Conservation (phyloP, 202 grass and related monocot species). For the Digitaria exilis region DNA sequence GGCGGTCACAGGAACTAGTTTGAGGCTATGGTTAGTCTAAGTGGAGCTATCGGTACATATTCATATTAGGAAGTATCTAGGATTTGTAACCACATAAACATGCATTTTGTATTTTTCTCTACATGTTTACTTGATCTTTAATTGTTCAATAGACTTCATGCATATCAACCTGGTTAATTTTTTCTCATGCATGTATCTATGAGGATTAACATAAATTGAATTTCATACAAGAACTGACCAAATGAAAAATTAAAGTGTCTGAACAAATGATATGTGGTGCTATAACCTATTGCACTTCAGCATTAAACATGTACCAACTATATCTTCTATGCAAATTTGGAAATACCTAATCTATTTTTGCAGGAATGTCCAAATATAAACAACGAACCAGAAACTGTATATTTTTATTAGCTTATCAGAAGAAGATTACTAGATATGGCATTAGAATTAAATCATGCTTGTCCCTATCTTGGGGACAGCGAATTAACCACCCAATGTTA, state of each 20-base stretch:
- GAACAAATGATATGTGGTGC: not conserved
- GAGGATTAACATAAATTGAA: not conserved
- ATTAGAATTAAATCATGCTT: not conserved
- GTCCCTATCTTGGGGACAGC: not conserved
- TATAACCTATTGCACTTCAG: too few relatives aligned
- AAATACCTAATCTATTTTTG: not conserved
- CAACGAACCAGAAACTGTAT: not conserved
- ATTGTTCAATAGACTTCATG: not conserved
- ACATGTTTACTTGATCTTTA: not conserved
- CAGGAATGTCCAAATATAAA: not conserved
- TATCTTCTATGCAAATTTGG: not conserved
- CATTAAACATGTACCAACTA: too few relatives aligned
- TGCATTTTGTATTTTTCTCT: not conserved
- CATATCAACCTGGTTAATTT: not conserved
- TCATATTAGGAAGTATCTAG: not conserved
- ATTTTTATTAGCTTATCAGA: too few relatives aligned
- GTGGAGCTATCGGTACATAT: not conserved
- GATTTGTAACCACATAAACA: not conserved
- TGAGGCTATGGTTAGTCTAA: not conserved
- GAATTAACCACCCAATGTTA: not conserved
- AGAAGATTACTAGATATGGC: too few relatives aligned
- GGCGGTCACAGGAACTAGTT: not conserved
- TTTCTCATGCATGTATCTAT: not conserved
- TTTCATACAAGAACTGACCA: not conserved
- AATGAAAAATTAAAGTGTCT: too few relatives aligned